Conservation (phyloP, 345 rosid genomes). For the Arabis hirsuta region DNA sequence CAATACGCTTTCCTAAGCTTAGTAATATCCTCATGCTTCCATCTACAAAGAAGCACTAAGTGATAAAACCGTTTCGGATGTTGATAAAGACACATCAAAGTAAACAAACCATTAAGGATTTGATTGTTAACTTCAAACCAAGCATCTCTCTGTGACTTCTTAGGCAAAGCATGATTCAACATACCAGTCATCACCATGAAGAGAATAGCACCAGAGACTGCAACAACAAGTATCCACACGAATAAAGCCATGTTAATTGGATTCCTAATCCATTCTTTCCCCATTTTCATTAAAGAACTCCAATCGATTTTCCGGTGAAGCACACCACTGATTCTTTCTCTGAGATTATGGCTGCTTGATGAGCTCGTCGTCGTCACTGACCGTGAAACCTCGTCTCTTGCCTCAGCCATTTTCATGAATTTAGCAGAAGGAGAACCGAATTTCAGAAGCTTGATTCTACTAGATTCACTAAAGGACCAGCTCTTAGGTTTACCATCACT, state of each 20-base stretch:
- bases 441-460: conserved; percentile 55
- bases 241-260: conserved; percentile 89
- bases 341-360: conserved; percentile 48
- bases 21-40: conserved; percentile 67
- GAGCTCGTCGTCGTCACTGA: conserved; percentile 55
- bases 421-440: conserved; percentile 73
- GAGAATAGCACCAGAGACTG: conserved; percentile 89
- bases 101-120: conserved; percentile 85
- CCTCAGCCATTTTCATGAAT: conserved; percentile 64
- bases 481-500: conserved; percentile 42
- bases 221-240: conserved; percentile 71
- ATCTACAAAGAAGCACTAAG: conserved; percentile 79
- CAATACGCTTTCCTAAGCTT: conserved; percentile 80
- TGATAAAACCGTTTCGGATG: conserved; percentile 92
- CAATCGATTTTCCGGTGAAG: conserved; percentile 70
- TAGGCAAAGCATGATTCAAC: conserved; percentile 70
- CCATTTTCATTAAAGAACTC: conserved; percentile 57
- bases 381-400: conserved; percentile 69
- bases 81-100: conserved; percentile 92
- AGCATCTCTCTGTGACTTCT: conserved; percentile 68
- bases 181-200: conserved; percentile 97
- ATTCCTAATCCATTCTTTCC: conserved; percentile 72
- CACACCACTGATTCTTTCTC: conserved; percentile 62
- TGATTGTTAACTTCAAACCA: conserved; percentile 98
- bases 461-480: conserved; percentile 40